phyloP scores from a whole-genome alignment of 2,329 filamentous ascomycete species.

The Fusarium bactridioides region DNA sequence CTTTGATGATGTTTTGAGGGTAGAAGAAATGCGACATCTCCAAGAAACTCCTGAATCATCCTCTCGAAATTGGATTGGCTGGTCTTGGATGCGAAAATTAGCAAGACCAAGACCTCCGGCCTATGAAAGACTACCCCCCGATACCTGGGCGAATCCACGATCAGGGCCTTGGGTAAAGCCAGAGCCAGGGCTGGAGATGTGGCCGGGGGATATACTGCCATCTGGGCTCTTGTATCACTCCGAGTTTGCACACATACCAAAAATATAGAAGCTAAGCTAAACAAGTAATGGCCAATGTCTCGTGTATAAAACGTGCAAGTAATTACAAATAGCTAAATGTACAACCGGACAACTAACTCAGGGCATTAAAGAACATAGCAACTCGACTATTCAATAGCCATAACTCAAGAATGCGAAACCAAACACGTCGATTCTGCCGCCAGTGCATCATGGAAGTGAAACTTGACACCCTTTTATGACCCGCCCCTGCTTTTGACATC shows the following conservation, averaged over 20 bases:
- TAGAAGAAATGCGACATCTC: neutral
- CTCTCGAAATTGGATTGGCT: neutral
- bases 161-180: constrained; percentile 3
- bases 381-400: constrained; percentile 31
- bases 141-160: neutral
- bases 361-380: constrained; percentile 2
- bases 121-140: neutral
- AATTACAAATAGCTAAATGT: constrained; percentile 36
- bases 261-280: neutral
- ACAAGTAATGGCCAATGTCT: neutral
- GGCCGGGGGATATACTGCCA: neutral
- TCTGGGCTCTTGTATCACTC: constrained; percentile 3
- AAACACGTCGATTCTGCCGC: constrained; percentile 9
- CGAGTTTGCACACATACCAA: neutral
- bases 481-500: constrained; percentile 7
- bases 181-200: constrained; percentile 1
- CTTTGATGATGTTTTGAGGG: neutral
- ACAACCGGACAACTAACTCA: constrained; percentile 3
- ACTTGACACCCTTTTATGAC: constrained; percentile 3
- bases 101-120: neutral
- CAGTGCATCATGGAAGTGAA: constrained; percentile 15
- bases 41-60: neutral
- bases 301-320: constrained; percentile 3
- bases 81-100: neutral
- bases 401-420: constrained; percentile 16